Conservation (phyloP, 2,329 filamentous ascomycete species). For the Arthrocladium fulminans region DNA sequence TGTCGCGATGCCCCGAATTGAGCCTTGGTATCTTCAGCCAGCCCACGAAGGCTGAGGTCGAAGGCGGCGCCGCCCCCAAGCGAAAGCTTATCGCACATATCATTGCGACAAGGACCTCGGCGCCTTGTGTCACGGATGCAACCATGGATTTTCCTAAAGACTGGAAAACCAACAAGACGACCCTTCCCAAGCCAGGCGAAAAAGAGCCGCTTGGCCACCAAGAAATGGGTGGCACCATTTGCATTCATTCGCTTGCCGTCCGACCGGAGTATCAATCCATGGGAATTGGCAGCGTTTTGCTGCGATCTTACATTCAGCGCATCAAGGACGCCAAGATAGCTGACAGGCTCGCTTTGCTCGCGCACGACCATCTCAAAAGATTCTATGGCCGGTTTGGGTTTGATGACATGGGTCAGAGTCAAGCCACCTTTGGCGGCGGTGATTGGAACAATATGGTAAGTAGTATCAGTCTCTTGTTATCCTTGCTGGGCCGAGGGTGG, state of each 20-base stretch:
- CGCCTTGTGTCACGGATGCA: slow-evolving; percentile 57
- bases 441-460: slow-evolving; percentile 75
- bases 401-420: slow-evolving; percentile 56
- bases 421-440: slow-evolving; percentile 64
- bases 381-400: slow-evolving; percentile 77
- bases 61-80: slow-evolving; percentile 42
- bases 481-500: too few species aligned
- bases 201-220: slow-evolving; percentile 56
- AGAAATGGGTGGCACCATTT: slow-evolving; percentile 64
- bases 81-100: slow-evolving; percentile 61
- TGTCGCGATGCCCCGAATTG: slow-evolving; percentile 65
- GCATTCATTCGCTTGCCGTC: slow-evolving; percentile 74
- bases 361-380: slow-evolving; percentile 60
- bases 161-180: slow-evolving; percentile 47
- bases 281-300: slow-evolving; percentile 63
- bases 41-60: slow-evolving; percentile 47
- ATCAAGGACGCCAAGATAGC: slow-evolving; percentile 62
- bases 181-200: slow-evolving; percentile 27
- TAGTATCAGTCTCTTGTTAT: not conserved
- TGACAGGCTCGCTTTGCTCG: slow-evolving; percentile 65
- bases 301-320: slow-evolving; percentile 69
- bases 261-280: slow-evolving; percentile 64
- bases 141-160: slow-evolving; percentile 66
- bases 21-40: slow-evolving; percentile 69
- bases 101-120: slow-evolving; percentile 61